Conservation (phyloP, 2,329 filamentous ascomycete genomes). For the Plenodomus lindquistii region DNA sequence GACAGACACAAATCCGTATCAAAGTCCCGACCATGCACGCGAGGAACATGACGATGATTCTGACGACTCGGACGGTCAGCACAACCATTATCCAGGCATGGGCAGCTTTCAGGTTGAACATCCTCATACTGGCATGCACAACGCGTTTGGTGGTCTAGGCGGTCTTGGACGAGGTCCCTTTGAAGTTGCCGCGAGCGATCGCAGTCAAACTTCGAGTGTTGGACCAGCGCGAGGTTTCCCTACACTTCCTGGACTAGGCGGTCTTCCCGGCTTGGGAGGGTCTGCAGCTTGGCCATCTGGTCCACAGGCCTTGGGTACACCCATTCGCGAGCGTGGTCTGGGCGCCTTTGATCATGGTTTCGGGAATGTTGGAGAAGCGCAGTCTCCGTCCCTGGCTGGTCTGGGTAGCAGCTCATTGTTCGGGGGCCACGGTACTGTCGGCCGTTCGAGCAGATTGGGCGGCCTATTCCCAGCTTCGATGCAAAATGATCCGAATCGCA, state of each 20-base stretch:
- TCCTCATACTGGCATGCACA: slow-evolving; percentile 48
- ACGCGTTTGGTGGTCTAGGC: slow-evolving; percentile 61
- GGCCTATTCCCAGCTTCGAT: slow-evolving; percentile 86
- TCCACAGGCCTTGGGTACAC: slow-evolving; percentile 75
- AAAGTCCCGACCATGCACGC: slow-evolving; percentile 80
- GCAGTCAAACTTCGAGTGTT: slow-evolving; percentile 89
- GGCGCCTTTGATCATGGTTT: slow-evolving; percentile 63
- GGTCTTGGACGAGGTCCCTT: slow-evolving; percentile 53
- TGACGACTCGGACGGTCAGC: slow-evolving; percentile 58
- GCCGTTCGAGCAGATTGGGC: slow-evolving; percentile 79
- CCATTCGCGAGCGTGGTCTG: slow-evolving; percentile 63
- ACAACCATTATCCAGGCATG: slow-evolving; percentile 56
- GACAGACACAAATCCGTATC: slow-evolving; percentile 94
- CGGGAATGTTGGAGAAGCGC: slow-evolving; percentile 74
- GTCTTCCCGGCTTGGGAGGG: slow-evolving; percentile 62
- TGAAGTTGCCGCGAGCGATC: slow-evolving; percentile 74
- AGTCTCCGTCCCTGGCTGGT: slow-evolving; percentile 71
- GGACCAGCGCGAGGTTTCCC: slow-evolving; percentile 74
- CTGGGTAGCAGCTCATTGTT: slow-evolving; percentile 68
- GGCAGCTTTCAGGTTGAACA: slow-evolving; percentile 57
- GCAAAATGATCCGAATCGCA: slow-evolving; percentile 60
- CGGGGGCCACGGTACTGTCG: slow-evolving; percentile 66
- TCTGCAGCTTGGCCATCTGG: slow-evolving; percentile 66
- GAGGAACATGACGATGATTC: slow-evolving; percentile 65
- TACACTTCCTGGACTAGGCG: slow-evolving; percentile 62